Percentiles rank a stretch among this genome's conserved stretches.
phyloP scores from a whole-genome alignment of 2,329 filamentous ascomycete species.

The Passalora sequoiae region DNA sequence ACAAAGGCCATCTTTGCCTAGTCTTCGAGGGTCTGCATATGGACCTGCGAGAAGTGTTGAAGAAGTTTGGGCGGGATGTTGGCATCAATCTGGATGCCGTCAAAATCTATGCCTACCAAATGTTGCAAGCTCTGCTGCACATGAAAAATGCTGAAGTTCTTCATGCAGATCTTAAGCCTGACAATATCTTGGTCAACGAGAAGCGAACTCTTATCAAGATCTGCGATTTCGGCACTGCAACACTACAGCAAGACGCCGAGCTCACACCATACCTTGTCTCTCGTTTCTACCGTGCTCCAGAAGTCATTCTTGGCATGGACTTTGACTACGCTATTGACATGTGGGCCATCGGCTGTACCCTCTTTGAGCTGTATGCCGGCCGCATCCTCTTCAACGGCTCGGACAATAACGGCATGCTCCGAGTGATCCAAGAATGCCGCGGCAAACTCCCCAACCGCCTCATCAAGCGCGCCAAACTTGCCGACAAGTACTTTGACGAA shows the following conservation, averaged over 20 bases:
- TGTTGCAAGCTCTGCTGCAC: slow-evolving; percentile 81
- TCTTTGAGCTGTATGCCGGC: slow-evolving; percentile 95
- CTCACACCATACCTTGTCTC: slow-evolving; percentile 93
- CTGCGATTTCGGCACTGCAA: slow-evolving; percentile 94
- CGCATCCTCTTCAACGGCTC: slow-evolving; percentile 94
- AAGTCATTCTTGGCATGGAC: slow-evolving; percentile 94
- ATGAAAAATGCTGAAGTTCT: slow-evolving; percentile 89
- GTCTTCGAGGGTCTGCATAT: slow-evolving; percentile 91
- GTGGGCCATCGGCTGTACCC: slow-evolving; percentile 95
- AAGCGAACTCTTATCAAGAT: slow-evolving; percentile 81
- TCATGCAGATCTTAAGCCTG: slow-evolving; percentile 93
- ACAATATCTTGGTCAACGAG: slow-evolving; percentile 91
- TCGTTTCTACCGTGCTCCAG: slow-evolving; percentile 93
- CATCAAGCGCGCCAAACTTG: slow-evolving; percentile 73
- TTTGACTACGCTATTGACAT: slow-evolving; percentile 94
- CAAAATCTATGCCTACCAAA: slow-evolving; percentile 84
- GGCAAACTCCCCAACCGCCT: slow-evolving; percentile 88
- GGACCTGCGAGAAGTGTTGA: slow-evolving; percentile 88
- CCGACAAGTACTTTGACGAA: slow-evolving; percentile 69
- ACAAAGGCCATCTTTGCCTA: slow-evolving; percentile 93
- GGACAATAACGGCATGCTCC: slow-evolving; percentile 98
- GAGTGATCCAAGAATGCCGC: slow-evolving; percentile 90
- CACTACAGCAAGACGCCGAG: slow-evolving; percentile 82
- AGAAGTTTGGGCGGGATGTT: slow-evolving; percentile 91
- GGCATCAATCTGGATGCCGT: slow-evolving; percentile 87